phyloP scores from a whole-genome alignment of 1,139 yeast species.

The Candida buenavistaensis region DNA sequence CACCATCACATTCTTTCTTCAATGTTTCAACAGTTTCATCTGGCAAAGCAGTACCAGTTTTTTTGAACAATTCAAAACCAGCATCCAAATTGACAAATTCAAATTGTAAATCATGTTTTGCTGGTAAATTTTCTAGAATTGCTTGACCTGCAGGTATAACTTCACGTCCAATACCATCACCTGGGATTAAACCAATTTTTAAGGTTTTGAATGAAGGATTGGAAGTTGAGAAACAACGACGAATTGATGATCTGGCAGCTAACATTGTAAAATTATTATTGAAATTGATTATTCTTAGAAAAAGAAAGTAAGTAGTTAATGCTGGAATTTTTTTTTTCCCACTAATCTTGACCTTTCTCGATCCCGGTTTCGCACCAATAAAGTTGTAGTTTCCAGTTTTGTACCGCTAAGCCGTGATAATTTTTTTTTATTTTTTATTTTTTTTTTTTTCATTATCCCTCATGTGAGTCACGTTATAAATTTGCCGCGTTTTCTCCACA shows the following conservation, averaged over 20 bases:
- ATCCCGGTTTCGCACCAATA: no score
- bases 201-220: constrained; percentile 33
- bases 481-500: no score
- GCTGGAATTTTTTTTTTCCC: no score
- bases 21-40: constrained; percentile 85
- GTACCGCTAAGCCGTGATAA: no score
- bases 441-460: no score
- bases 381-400: no score
- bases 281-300: no score
- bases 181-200: constrained; percentile 76
- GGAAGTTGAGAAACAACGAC: constrained; percentile 41
- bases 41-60: constrained; percentile 94
- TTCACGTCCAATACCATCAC: constrained; percentile 97
- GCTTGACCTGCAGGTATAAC: constrained; percentile 94
- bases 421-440: no score
- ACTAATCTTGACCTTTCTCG: no score
- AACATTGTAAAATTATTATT: constrained; percentile 16
- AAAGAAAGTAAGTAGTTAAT: no score
- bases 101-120: constrained; percentile 72
- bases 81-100: constrained; percentile 88
- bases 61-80: constrained; percentile 89
- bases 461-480: no score
- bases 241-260: constrained; percentile 22
- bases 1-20: constrained; percentile 88
- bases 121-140: constrained; percentile 77